These are phyloP conservation scores for Starmera dryadoides DNA, from an alignment of 805 yeast species.

Conservation along the genomic window DNA sequence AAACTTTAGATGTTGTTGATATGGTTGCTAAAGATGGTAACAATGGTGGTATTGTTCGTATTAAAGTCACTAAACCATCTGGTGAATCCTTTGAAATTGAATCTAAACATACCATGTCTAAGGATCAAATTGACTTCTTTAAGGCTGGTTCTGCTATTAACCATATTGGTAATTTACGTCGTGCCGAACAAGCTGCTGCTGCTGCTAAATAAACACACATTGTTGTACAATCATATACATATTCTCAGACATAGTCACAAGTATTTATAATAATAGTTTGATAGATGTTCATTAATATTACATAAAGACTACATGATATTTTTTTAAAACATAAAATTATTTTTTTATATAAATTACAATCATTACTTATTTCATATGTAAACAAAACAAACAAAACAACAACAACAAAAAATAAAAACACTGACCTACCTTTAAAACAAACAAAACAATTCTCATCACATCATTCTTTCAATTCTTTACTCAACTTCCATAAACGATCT, in stretches of 20 bases:
- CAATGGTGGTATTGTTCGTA: conserved; percentile 73
- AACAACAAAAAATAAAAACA: neutral
- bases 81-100: conserved; percentile 67
- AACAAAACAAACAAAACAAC: no score
- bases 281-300: no score
- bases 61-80: conserved; percentile 66
- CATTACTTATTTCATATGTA: no score
- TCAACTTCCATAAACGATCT: conserved; percentile 69
- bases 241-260: neutral
- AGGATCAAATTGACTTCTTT: conserved; percentile 92
- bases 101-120: conserved; percentile 93
- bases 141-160: conserved; percentile 97
- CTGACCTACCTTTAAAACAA: no score
- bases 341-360: no score
- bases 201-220: neutral
- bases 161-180: conserved; percentile 62
- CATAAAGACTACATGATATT: no score
- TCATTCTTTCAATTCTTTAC: conserved; percentile 30
- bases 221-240: neutral
- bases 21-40: conserved; percentile 77
- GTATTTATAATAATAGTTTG: no score
- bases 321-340: no score
- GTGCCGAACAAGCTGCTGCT: conserved; percentile 20
- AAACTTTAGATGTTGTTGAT: conserved; percentile 67
- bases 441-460: no score